Evolutionary conservation across 208 protist species (phyloP).

Genomic region (Trypanosoma congolense): DNA sequence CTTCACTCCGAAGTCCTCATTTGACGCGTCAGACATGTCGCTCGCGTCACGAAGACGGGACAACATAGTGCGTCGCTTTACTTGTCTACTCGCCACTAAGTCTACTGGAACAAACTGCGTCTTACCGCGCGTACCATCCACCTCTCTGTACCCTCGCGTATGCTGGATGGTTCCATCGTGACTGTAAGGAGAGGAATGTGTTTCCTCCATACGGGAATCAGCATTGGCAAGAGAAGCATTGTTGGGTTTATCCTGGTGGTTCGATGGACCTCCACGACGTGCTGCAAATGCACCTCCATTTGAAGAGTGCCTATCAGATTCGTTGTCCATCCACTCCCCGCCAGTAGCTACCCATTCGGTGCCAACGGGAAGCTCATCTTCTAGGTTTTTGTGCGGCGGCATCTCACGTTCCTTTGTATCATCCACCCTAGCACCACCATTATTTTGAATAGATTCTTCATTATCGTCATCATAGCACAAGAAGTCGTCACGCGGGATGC

Average conservation of each 20-base stretch:
- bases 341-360: not conserved
- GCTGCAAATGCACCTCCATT: no score
- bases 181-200: not conserved
- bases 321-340: not conserved
- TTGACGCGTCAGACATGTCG: conserved; percentile 4
- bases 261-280: no score
- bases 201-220: not conserved
- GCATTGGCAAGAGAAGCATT: no score
- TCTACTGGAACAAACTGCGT: conserved; percentile 3
- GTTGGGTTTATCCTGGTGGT: no score
- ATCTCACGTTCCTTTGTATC: no score
- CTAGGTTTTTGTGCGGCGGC: not conserved
- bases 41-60: conserved; percentile 7
- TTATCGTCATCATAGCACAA: not conserved
- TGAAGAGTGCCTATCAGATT: not conserved
- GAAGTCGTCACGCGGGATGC: not conserved
- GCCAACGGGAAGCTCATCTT: not conserved
- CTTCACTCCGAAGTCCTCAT: not conserved
- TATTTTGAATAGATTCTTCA: not conserved
- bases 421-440: no score
- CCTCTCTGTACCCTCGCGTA: not conserved
- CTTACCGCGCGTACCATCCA: not conserved
- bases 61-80: conserved; percentile 4
- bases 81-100: not conserved
- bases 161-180: not conserved